These are phyloP conservation scores for Lotmaria passim DNA, from an alignment of 208 protist genomes.

Conservation along the genomic window DNA sequence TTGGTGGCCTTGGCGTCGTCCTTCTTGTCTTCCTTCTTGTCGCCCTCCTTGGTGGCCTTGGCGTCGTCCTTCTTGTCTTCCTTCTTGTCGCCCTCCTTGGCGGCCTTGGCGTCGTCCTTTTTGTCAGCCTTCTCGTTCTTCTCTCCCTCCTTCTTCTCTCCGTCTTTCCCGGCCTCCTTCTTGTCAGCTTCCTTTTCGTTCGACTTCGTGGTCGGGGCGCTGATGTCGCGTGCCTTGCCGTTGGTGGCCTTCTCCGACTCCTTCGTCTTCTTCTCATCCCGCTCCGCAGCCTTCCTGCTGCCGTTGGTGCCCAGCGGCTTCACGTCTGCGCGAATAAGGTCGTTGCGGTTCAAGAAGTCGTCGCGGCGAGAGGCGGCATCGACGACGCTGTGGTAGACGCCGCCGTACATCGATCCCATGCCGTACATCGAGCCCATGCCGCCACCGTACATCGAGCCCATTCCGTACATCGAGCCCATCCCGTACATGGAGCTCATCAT, in stretches of 20 bases:
- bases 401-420: slow-evolving; percentile 22
- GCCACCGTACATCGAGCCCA: slow-evolving; percentile 59
- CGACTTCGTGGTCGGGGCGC: slow-evolving; percentile 1
- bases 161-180: slow-evolving; percentile 16
- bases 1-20: slow-evolving; percentile 22
- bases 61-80: slow-evolving; percentile 2
- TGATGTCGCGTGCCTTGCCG: slow-evolving; percentile 8
- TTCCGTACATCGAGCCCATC: slow-evolving; percentile 46
- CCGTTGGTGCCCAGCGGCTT: slow-evolving; percentile 37
- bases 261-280: slow-evolving; percentile 15
- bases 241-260: slow-evolving; percentile 11
- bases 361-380: slow-evolving; percentile 61
- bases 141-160: slow-evolving; percentile 21
- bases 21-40: slow-evolving; percentile 24
- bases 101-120: slow-evolving; percentile 3
- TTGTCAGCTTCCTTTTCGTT: slow-evolving; percentile 13
- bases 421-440: slow-evolving; percentile 36
- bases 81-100: slow-evolving; percentile 12
- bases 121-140: slow-evolving; percentile 5
- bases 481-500: slow-evolving; percentile 44
- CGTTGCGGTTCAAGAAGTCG: slow-evolving; percentile 68
- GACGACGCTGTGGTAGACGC: slow-evolving; percentile 62
- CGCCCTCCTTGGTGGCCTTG: background rate
- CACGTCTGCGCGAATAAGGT: slow-evolving; percentile 63
- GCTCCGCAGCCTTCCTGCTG: slow-evolving; percentile 21